Conservation (phyloP, 345 rosid genomes). For the Sonneratia alba region DNA sequence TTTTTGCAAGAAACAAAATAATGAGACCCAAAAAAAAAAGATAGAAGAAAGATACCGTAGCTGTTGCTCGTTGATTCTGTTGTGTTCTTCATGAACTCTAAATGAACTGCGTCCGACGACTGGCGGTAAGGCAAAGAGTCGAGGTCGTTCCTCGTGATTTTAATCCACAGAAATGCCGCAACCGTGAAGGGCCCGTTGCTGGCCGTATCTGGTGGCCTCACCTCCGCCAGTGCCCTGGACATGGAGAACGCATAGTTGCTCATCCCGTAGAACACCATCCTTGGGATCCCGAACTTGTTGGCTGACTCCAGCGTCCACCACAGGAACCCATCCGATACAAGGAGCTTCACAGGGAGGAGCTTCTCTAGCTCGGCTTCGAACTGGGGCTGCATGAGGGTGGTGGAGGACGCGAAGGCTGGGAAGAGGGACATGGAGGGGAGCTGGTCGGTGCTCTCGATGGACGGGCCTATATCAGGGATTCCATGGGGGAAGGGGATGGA, state of each 20-base stretch:
- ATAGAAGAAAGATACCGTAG: conserved; percentile 14
- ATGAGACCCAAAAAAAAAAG: too few relatives aligned
- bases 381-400: conserved; percentile 43
- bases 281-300: conserved; percentile 44
- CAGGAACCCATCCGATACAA: conserved; percentile 61
- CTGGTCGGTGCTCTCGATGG: conserved; percentile 57
- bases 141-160: conserved; percentile 36
- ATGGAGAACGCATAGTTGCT: conserved; percentile 19
- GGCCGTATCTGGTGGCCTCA: conserved; percentile 6
- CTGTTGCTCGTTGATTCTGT: conserved; percentile 11
- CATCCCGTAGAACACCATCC: conserved; percentile 45
- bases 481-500: conserved; percentile 44
- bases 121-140: conserved; percentile 2
- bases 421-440: conserved; percentile 58
- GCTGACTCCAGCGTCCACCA: conserved; percentile 86
- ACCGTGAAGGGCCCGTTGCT: conserved; percentile 39
- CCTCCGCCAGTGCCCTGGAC: neutral
- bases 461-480: conserved; percentile 35
- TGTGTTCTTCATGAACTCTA: conserved; percentile 14
- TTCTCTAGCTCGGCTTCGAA: conserved; percentile 34
- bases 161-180: conserved; percentile 59
- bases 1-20: too few relatives aligned
- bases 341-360: conserved; percentile 33
- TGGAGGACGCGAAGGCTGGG: conserved; percentile 39
- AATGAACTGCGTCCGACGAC: conserved; percentile 1